Conservation (phyloP, 2,329 filamentous ascomycete genomes). For the Aspergillus texensis region DNA sequence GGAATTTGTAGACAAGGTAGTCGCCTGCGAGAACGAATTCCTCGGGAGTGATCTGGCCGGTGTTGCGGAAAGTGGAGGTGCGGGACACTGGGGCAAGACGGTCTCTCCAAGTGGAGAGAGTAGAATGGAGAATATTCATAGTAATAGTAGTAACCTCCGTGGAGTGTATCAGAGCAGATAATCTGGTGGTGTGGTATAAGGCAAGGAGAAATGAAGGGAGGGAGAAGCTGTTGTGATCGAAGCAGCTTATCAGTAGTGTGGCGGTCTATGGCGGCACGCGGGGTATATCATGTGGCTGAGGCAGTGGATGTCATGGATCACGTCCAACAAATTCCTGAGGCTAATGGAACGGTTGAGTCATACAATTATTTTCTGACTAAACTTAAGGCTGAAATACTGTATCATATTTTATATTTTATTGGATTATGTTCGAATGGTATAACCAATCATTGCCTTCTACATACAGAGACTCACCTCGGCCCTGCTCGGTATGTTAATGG, state of each 20-base stretch:
- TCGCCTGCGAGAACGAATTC: slow-evolving; percentile 96
- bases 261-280: slow-evolving; percentile 20
- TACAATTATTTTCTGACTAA: neutral
- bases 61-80: slow-evolving; percentile 89
- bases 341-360: neutral
- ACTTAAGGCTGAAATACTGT: neutral
- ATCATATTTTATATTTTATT: neutral
- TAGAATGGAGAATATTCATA: slow-evolving; percentile 93
- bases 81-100: slow-evolving; percentile 85
- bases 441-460: neutral
- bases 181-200: neutral
- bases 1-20: slow-evolving; percentile 98
- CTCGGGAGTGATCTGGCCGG: slow-evolving; percentile 94
- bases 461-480: neutral
- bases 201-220: neutral
- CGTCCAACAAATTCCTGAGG: neutral
- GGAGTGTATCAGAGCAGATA: neutral
- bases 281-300: slow-evolving; percentile 25
- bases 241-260: slow-evolving; percentile 20
- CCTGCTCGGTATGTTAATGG: neutral
- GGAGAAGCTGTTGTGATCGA: neutral
- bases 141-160: slow-evolving; percentile 6
- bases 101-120: slow-evolving; percentile 88
- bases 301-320: slow-evolving; percentile 1
- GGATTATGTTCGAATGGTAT: neutral